Evolutionary conservation across 805 yeast species (phyloP), one percentile per base, ranked within the genome.

Genomic region (Teunomyces aglyptinius): DNA sequence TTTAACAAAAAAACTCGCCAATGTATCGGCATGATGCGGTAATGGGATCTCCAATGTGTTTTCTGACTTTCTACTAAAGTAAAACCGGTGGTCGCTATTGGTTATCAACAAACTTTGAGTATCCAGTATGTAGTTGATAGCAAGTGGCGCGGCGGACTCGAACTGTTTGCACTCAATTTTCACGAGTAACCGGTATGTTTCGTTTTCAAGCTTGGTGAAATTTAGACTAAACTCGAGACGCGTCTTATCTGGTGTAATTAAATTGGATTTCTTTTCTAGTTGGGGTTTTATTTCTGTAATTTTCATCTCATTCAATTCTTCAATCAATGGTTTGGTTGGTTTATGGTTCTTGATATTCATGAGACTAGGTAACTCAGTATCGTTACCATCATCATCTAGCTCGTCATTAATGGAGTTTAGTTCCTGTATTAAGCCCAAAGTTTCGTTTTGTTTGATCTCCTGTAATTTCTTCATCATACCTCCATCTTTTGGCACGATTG

Each of bases 401-500:
- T 36, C 38, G 7, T 40, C 43, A 7, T 18, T 4, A 12, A 22
- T 18, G 16, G 33, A 13, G 63, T 49, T 59, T 53, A 59, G 57
- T 39, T 79, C 77, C 50, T 77, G 77, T 3, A 80, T 47, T 26
- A 79, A 55, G 7, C 71, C 73, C 43, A 66, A 52, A 4, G 78
- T 70, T 39, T 73, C 80, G 49, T 71, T 71, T 12, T 68, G 67
- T 34, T 68, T 59, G 43, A 71, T 46, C 39, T 59, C 68, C 51
- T 67, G 62, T 4, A 66, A 48, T 41, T 63, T 67, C 34, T 64
- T 61, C 45, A 71, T 70, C 20, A 77, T 57, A 11, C 68, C 70
- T 31, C 81, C 86, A 6, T 70, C 60, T 33, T 69, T 67, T 15
- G 76, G 56, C 15, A 78, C 68, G 29, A 67, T 74, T 0, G 83